Evolutionary conservation across 2,329 filamentous ascomycete genomes (phyloP), one percentile per base, ranked within the genome.

Genomic region (Aspergillus latus): DNA sequence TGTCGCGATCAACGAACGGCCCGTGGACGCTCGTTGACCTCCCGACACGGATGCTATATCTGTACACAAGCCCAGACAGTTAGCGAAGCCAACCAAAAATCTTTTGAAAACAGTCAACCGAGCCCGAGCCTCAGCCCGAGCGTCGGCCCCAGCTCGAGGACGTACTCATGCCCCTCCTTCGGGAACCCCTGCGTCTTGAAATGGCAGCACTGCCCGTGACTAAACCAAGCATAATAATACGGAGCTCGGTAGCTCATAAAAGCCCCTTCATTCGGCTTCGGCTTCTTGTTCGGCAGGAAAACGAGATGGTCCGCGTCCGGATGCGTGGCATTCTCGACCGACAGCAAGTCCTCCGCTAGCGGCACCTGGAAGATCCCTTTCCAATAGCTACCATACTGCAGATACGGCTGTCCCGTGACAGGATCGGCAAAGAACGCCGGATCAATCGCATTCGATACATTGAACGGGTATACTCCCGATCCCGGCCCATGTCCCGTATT

Each of bases 151-250:
- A 21, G 21, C 21, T 21, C 21, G 30, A 15, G 5, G 5, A 61
- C 66, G 21, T 68, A 74, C 66, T 74, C 72, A 4, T 66, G 15
- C 4, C 69, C 71, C n/a, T 54, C 58, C 11, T 29, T 26, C 0
- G 71, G 72, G 11, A 73, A 66, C 0, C 58, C 58, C 5, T 58
- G 26, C 1, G 61, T n/a, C 5, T 49, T 21, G 37, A 75, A 71
- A 1, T 59, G 57, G 52, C 74, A 75, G 52, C 73, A 75, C n/a
- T 68, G 63, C 10, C 74, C 74, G 54, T 68, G 66, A 49, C 73
- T 75, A 47, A 72, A 74, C 72, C 73, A 76, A 16, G 66, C 37
- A 57, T 76, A 76, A 60, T 75, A 76, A 44, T 68, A 75, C 1
- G 67, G 68, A 2, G 63, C 62, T 4, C 59, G 62, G 28, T 67